These are phyloP conservation scores for Annona cherimola DNA, from an alignment of 164 flowering plant genomes.

Conservation along the genomic window DNA sequence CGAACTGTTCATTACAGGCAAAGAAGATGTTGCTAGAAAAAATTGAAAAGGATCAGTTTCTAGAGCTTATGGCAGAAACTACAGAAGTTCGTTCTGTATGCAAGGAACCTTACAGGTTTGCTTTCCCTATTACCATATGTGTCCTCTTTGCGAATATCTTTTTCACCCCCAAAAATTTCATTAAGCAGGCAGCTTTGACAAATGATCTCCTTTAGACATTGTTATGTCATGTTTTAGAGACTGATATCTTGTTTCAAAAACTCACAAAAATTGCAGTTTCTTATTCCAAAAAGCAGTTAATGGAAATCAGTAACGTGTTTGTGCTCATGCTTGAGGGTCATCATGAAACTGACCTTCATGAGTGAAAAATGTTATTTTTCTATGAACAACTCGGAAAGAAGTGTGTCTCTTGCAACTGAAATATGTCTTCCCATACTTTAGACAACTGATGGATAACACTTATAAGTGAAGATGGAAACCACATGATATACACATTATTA, in stretches of 20 bases:
- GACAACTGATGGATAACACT: no score
- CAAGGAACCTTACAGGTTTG: conserved; percentile 96
- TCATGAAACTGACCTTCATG: no score
- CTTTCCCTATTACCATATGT: background rate
- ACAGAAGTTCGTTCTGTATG: conserved; percentile 79
- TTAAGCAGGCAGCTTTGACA: background rate
- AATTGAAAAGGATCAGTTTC: conserved; percentile 82
- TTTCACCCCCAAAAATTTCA: background rate
- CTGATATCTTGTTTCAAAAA: background rate
- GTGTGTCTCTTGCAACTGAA: no score
- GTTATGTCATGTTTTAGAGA: background rate
- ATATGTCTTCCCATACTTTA: no score
- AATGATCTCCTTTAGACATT: background rate
- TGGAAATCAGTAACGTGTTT: no score
- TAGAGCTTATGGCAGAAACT: conserved; percentile 67
- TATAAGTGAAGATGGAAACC: no score
- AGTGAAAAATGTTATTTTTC: no score
- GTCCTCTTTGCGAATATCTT: background rate
- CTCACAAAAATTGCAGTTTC: no score
- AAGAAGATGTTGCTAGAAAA: conserved; percentile 66
- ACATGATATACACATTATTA: no score
- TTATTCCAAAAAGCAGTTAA: no score
- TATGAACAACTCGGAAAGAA: no score
- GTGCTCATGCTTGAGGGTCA: no score
- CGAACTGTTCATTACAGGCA: conserved; percentile 42